Conservation (phyloP, 345 rosid species). For the Hypericum perforatum region DNA sequence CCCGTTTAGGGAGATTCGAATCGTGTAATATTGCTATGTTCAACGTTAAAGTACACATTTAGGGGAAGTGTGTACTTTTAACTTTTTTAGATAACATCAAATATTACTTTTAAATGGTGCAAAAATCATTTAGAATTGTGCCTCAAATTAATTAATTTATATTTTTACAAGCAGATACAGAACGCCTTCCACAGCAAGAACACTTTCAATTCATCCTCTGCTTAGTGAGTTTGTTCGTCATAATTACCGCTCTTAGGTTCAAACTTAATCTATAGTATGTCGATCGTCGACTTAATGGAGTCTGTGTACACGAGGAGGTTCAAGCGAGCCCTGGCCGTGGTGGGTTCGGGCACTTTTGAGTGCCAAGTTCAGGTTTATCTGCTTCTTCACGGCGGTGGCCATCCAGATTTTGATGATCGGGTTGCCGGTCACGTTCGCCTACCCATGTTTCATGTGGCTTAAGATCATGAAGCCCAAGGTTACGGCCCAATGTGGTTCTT, state of each 20-base stretch:
- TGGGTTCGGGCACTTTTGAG: slow-evolving; percentile 40
- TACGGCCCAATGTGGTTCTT: background rate
- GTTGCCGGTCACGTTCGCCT: slow-evolving; percentile 51
- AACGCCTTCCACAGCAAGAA: slow-evolving; percentile 24
- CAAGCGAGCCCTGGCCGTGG: slow-evolving; percentile 40
- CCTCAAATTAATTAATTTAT: background rate
- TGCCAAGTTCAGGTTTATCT: slow-evolving; percentile 23
- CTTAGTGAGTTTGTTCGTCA: slow-evolving; percentile 38
- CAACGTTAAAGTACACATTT: too few species aligned
- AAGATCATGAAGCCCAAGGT: slow-evolving; percentile 37
- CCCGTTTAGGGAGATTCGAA: too few species aligned
- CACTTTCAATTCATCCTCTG: slow-evolving; percentile 28
- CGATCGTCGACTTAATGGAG: slow-evolving; percentile 45
- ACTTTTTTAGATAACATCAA: too few species aligned
- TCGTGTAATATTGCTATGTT: too few species aligned
- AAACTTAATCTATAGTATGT: slow-evolving; percentile 60
- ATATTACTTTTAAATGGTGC: too few species aligned
- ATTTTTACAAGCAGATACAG: slow-evolving; percentile 34
- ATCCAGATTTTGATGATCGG: slow-evolving; percentile 42
- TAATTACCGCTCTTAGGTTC: slow-evolving; percentile 44
- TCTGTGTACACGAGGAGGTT: slow-evolving; percentile 24
- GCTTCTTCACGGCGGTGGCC: slow-evolving; percentile 47
- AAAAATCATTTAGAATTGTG: too few species aligned
- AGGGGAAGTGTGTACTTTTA: too few species aligned
- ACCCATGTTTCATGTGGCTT: slow-evolving; percentile 69